phyloP scores from a whole-genome alignment of 108 stramenopile species.

The Pseudonitzschia multistriata region DNA sequence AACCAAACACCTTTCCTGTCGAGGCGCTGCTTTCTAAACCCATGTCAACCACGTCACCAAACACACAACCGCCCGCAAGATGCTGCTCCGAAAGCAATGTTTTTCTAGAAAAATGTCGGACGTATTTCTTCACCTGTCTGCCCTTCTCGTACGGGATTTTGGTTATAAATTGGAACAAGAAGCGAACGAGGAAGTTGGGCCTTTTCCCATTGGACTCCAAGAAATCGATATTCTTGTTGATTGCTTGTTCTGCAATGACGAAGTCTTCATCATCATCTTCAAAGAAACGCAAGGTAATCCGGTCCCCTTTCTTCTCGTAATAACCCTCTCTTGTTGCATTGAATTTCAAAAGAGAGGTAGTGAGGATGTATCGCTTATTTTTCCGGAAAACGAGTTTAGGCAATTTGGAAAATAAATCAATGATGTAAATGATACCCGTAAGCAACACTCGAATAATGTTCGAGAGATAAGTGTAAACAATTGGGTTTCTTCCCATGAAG shows the following conservation, averaged over 20 bases:
- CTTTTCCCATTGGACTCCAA: constrained; percentile 27
- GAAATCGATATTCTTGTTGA: constrained; percentile 19
- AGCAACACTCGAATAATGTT: not conserved
- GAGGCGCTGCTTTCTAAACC: constrained; percentile 2
- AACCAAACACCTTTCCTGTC: constrained; percentile 27
- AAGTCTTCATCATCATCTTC: constrained; percentile 24
- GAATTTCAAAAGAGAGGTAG: constrained; percentile 31
- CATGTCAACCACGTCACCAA: constrained; percentile 25
- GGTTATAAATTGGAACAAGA: constrained; percentile 8
- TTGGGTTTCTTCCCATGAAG: constrained; percentile 10
- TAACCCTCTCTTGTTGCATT: constrained; percentile 29
- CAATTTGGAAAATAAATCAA: constrained; percentile 1
- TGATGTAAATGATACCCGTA: constrained; percentile 1
- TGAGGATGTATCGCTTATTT: not conserved
- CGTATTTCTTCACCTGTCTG: constrained; percentile 2
- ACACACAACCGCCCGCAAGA: constrained; percentile 22
- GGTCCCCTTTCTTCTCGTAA: constrained; percentile 23
- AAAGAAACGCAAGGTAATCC: constrained; percentile 27
- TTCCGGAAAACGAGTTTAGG: not conserved
- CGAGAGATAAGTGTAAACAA: constrained; percentile 5
- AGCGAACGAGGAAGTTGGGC: constrained; percentile 6
- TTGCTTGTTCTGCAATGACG: constrained; percentile 13
- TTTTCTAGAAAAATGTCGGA: not conserved
- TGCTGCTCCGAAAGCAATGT: constrained; percentile 16
- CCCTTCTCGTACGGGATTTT: constrained; percentile 7